These are phyloP conservation scores for Haplosporangium sp. DNA, from an alignment of 371 early-diverging fungal genomes.

Conservation along the genomic window DNA sequence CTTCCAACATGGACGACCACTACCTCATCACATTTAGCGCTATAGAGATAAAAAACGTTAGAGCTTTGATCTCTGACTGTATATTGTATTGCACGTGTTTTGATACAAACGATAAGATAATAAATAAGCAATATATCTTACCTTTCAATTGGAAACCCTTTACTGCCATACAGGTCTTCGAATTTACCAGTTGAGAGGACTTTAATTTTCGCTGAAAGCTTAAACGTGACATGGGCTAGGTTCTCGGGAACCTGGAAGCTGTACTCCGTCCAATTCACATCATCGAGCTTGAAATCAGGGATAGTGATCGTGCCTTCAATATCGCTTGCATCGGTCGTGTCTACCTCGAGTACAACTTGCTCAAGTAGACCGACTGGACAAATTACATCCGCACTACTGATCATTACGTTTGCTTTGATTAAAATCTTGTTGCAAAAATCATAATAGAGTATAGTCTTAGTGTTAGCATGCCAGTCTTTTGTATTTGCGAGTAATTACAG, in stretches of 20 bases:
- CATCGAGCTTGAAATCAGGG: constrained; percentile 40
- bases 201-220: constrained; percentile 56
- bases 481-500: too few relatives aligned
- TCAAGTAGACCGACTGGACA: constrained; percentile 61
- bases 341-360: constrained; percentile 49
- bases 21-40: not conserved
- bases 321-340: constrained; percentile 31
- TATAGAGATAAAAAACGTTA: not conserved
- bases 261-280: constrained; percentile 43
- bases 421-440: constrained; percentile 42
- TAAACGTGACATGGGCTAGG: constrained; percentile 40
- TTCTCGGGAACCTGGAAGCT: constrained; percentile 44
- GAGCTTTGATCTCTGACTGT: too few relatives aligned
- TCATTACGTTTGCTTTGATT: constrained; percentile 55
- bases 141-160: constrained; percentile 3
- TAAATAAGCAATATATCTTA: not conserved
- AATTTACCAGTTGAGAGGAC: constrained; percentile 30
- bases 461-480: not conserved
- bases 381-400: constrained; percentile 31
- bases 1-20: constrained; percentile 3
- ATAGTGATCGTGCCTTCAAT: constrained; percentile 49
- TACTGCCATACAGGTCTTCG: constrained; percentile 1
- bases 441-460: not conserved
- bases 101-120: too few relatives aligned
- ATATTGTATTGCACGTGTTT: too few relatives aligned